Evolutionary conservation across 768 basidiomycete species (phyloP).

Genomic region (Trametes maxima): DNA sequence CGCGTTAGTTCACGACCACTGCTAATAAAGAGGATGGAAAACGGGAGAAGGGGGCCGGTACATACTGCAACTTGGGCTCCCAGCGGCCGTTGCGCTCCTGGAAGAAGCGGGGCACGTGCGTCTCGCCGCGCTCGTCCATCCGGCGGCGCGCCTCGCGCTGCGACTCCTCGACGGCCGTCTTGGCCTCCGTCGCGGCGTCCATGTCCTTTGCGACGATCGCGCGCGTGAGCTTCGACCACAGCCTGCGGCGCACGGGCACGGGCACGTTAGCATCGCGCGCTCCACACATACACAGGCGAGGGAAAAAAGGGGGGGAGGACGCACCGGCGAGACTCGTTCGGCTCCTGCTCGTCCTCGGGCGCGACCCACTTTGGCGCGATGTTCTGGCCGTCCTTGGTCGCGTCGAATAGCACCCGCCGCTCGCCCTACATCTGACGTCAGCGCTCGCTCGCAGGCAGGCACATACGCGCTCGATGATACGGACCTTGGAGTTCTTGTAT

Average conservation of each 20-base stretch:
- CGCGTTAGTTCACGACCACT: conserved; percentile 4
- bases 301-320: conserved; percentile 26
- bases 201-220: conserved; percentile 90
- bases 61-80: conserved; percentile 78
- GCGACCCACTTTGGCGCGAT: conserved; percentile 83
- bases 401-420: conserved; percentile 85
- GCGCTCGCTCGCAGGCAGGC: background rate
- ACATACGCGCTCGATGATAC: conserved; percentile 17
- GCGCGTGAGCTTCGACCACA: conserved; percentile 83
- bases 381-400: conserved; percentile 68
- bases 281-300: background rate
- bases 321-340: conserved; percentile 85
- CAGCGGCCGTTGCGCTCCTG: conserved; percentile 75
- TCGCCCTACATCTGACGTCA: conserved; percentile 38
- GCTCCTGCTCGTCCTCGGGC: conserved; percentile 85
- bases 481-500: conserved; percentile 69
- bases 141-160: conserved; percentile 80
- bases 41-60: conserved; percentile 16
- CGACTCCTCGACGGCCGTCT: conserved; percentile 87
- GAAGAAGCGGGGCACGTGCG: conserved; percentile 82
- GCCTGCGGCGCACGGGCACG: conserved; percentile 39
- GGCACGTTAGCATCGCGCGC: background rate
- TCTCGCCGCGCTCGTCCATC: conserved; percentile 73
- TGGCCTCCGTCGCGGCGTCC: conserved; percentile 91
- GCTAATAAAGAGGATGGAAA: background rate